A percentile compares a stretch with the other conserved stretches of the same genome.
Conservation (phyloP, 768 basidiomycete genomes). For the Daedalea quercina region DNA sequence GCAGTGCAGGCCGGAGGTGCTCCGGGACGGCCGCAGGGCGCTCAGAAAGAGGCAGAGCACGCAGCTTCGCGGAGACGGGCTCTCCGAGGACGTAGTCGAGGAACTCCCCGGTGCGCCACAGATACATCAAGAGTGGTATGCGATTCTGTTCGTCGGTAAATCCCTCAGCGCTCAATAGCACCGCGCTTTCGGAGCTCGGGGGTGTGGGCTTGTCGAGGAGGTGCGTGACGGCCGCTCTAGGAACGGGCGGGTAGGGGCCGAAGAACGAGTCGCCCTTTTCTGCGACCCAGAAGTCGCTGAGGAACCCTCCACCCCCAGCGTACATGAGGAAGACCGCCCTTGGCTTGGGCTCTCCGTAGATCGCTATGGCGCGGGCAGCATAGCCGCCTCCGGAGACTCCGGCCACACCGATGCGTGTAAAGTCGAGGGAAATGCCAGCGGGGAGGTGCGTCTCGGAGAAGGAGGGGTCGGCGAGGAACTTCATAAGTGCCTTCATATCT, state of each 20-base stretch:
- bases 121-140: not conserved
- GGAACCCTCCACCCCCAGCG: not conserved
- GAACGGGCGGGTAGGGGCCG: not conserved
- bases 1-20: not conserved
- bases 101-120: not conserved
- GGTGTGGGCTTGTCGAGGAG: not conserved
- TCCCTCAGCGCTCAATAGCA: not conserved
- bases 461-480: constrained; percentile 28
- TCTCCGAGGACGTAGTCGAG: not conserved
- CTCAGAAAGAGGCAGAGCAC: not conserved
- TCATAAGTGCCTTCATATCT: constrained; percentile 52
- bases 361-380: not conserved
- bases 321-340: not conserved
- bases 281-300: not conserved
- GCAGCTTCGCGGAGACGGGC: not conserved
- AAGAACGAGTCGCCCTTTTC: not conserved
- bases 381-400: not conserved
- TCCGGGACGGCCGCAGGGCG: not conserved
- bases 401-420: not conserved
- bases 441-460: not conserved
- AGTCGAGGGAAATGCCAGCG: not conserved
- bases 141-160: not conserved
- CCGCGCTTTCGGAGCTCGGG: not conserved
- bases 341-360: not conserved
- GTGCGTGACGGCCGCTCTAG: not conserved